A percentile compares a stretch with the other conserved stretches of the same genome.
Conservation (phyloP, 2,329 filamentous ascomycete species). For the Beauveria sp. region DNA sequence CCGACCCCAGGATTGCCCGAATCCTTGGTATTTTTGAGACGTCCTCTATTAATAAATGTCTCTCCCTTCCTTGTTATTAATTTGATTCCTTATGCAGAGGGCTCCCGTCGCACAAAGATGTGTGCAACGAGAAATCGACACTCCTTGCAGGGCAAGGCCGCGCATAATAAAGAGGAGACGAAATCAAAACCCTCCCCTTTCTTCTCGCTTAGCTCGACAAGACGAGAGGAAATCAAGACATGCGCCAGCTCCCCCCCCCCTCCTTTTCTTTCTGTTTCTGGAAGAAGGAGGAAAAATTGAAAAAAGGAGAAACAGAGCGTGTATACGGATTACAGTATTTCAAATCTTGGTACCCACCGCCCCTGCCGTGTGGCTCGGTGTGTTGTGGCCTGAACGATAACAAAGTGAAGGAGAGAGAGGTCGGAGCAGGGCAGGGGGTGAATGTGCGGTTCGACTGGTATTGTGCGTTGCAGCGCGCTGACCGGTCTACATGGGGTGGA, state of each 20-base stretch:
- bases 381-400: neutral
- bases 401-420: neutral
- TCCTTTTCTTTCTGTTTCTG: neutral
- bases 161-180: neutral
- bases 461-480: neutral
- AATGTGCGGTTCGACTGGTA: neutral
- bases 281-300: neutral
- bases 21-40: too few species aligned
- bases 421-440: too few species aligned
- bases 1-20: too few species aligned
- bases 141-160: neutral
- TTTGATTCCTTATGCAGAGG: neutral
- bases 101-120: neutral
- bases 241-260: too few species aligned
- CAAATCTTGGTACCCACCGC: neutral
- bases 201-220: too few species aligned
- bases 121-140: constrained; percentile 1
- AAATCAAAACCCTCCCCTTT: neutral
- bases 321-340: too few species aligned
- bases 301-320: too few species aligned
- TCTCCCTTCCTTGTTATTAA: neutral
- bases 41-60: neutral
- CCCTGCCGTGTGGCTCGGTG: neutral
- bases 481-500: neutral
- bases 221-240: too few species aligned